phyloP scores from a whole-genome alignment of 768 basidiomycete species.

The Mrakia blollopis region DNA sequence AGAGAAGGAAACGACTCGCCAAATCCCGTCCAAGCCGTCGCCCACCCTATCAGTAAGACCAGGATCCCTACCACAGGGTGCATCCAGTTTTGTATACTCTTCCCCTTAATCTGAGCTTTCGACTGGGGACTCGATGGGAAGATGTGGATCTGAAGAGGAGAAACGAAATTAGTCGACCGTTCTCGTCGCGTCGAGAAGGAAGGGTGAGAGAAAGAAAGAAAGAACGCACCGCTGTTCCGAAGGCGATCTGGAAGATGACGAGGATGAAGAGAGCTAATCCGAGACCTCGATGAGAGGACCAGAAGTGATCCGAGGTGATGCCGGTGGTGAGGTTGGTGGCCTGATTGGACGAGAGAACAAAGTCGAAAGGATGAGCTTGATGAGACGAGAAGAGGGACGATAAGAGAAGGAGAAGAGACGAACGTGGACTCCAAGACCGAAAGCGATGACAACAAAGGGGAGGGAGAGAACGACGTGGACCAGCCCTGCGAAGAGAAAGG shows the following conservation, averaged over 20 bases:
- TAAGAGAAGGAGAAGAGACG: conserved; percentile 18
- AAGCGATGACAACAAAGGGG: conserved; percentile 16
- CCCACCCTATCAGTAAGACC: conserved; percentile 14
- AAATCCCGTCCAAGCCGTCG: conserved; percentile 24
- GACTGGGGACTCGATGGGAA: background rate
- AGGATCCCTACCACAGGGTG: conserved; percentile 13
- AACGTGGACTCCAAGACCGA: conserved; percentile 17
- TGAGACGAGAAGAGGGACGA: background rate
- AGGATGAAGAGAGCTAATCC: conserved; percentile 19
- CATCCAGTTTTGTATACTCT: conserved; percentile 13
- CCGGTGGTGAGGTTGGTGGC: conserved; percentile 14
- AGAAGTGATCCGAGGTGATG: conserved; percentile 16
- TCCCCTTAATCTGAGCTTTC: background rate
- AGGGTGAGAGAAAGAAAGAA: too few species aligned
- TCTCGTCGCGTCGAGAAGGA: background rate
- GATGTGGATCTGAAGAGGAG: conserved; percentile 4
- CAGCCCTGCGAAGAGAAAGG: background rate
- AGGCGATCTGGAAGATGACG: conserved; percentile 17
- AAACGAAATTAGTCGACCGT: background rate
- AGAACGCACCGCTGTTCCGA: conserved; percentile 14
- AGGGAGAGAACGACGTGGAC: conserved; percentile 9
- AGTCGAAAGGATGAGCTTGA: background rate
- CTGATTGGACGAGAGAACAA: background rate
- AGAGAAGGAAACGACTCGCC: background rate
- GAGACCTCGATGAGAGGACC: conserved; percentile 10